These are phyloP conservation scores for Casaregolazyma suthepensis DNA, from an alignment of 1,139 yeast species.

Conservation along the genomic window DNA sequence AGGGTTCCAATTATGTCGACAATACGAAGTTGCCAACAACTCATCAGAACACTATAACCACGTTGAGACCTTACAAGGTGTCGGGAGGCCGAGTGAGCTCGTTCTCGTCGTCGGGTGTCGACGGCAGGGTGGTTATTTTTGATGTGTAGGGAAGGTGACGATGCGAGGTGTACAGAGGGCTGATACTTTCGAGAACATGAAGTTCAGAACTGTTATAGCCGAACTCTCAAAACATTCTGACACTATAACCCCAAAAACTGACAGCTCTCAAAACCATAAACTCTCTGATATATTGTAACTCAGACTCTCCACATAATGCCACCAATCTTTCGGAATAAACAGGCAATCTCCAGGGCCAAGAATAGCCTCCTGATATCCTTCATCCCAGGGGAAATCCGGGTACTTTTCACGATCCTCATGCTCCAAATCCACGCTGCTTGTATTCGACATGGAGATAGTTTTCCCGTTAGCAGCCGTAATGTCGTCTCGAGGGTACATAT, in stretches of 20 bases:
- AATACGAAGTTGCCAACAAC: slow-evolving; percentile 60
- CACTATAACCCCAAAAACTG: no score
- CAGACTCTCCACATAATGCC: slow-evolving; percentile 25
- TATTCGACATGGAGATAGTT: slow-evolving; percentile 17
- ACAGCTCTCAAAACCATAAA: slow-evolving; percentile 22
- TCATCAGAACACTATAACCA: slow-evolving; percentile 86
- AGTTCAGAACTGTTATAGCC: not conserved
- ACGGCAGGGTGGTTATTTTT: slow-evolving; percentile 79
- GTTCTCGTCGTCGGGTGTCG: slow-evolving; percentile 74
- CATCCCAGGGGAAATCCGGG: slow-evolving; percentile 23
- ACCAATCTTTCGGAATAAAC: slow-evolving; percentile 26
- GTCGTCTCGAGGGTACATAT: slow-evolving; percentile 14
- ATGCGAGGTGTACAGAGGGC: no score
- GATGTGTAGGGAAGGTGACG: slow-evolving; percentile 18
- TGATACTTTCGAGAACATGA: not conserved
- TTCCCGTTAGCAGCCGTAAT: not conserved
- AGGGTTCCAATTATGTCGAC: slow-evolving; percentile 58
- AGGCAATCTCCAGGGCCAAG: slow-evolving; percentile 26
- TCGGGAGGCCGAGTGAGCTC: slow-evolving; percentile 41
- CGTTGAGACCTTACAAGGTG: slow-evolving; percentile 46
- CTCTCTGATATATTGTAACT: slow-evolving; percentile 23
- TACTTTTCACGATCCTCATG: slow-evolving; percentile 14
- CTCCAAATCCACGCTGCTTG: slow-evolving; percentile 20
- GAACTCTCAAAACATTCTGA: not conserved
- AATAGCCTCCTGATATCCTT: slow-evolving; percentile 19